These are phyloP conservation scores for Juglanconis juglandina DNA, from an alignment of 2,329 filamentous ascomycete species.

Conservation along the genomic window DNA sequence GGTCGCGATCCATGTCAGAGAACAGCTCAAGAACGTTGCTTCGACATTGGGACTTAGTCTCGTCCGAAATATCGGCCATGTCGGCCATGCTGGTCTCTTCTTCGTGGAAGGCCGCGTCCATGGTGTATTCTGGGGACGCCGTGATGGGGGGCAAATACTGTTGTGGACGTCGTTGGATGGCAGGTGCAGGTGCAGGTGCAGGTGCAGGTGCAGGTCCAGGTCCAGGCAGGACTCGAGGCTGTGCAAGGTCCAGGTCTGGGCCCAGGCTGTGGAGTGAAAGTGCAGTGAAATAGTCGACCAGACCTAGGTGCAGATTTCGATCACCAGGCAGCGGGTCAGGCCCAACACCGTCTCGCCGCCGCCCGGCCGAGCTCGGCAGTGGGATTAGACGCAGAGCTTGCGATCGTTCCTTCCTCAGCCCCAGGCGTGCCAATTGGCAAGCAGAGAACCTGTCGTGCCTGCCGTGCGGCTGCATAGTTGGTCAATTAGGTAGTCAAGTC, in stretches of 20 bases:
- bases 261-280: not conserved
- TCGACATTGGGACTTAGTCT: slow-evolving; percentile 24
- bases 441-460: not conserved
- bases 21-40: slow-evolving; percentile 35
- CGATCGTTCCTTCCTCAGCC: not conserved
- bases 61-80: not conserved
- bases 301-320: not conserved
- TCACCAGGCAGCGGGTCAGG: not conserved
- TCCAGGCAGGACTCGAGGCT: not conserved
- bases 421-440: not conserved
- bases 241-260: not conserved
- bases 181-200: not conserved
- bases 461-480: not conserved
- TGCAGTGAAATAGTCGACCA: not conserved
- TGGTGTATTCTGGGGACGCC: not conserved
- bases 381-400: not conserved
- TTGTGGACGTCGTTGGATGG: not conserved
- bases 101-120: not conserved
- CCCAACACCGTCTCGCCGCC: not conserved
- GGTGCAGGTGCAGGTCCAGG: not conserved
- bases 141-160: not conserved
- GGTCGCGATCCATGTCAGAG: slow-evolving; percentile 42
- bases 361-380: not conserved
- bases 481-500: not conserved
- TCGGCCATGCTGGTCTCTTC: not conserved